A percentile compares a stretch with the other conserved stretches of the same genome.
These are phyloP conservation scores for Epicoccum nigrum DNA, from an alignment of 2,329 filamentous ascomycete species.

Conservation along the genomic window DNA sequence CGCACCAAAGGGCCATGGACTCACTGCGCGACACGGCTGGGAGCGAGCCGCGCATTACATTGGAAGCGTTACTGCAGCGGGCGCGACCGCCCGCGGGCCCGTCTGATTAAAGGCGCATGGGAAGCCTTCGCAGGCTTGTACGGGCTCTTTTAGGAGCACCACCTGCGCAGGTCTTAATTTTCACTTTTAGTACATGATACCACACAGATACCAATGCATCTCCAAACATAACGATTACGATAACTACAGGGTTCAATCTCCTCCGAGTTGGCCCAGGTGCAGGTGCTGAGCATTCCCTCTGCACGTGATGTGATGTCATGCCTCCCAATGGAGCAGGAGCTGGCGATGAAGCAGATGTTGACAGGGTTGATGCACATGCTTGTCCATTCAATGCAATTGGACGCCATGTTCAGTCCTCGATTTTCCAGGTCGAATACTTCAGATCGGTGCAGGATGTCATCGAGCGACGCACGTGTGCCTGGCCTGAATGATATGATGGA, in stretches of 20 bases:
- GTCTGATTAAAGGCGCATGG: slow-evolving; percentile 18
- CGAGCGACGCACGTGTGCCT: background rate
- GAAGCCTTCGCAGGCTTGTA: slow-evolving; percentile 30
- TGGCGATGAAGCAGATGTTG: slow-evolving; percentile 3
- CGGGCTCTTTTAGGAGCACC: slow-evolving; percentile 6
- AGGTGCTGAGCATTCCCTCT: too few species aligned
- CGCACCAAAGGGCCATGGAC: background rate
- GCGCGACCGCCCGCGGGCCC: slow-evolving; percentile 11
- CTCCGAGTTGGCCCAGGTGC: too few species aligned
- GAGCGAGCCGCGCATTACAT: slow-evolving; percentile 9
- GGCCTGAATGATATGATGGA: too few species aligned
- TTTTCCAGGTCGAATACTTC: background rate
- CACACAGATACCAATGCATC: slow-evolving; percentile 34
- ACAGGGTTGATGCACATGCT: background rate
- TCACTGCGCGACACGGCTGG: slow-evolving; percentile 12
- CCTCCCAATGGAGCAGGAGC: background rate
- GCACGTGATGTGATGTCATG: slow-evolving; percentile 16
- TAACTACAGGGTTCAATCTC: background rate
- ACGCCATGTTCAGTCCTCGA: background rate
- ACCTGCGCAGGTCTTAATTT: slow-evolving; percentile 13
- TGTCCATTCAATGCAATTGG: background rate
- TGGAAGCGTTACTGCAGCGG: slow-evolving; percentile 16
- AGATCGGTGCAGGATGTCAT: background rate
- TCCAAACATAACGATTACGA: slow-evolving; percentile 12
- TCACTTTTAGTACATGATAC: slow-evolving; percentile 36